Evolutionary conservation across 345 rosid species (phyloP), one percentile per base, ranked within the genome.

Genomic region (Dipteronia dyeriana): DNA sequence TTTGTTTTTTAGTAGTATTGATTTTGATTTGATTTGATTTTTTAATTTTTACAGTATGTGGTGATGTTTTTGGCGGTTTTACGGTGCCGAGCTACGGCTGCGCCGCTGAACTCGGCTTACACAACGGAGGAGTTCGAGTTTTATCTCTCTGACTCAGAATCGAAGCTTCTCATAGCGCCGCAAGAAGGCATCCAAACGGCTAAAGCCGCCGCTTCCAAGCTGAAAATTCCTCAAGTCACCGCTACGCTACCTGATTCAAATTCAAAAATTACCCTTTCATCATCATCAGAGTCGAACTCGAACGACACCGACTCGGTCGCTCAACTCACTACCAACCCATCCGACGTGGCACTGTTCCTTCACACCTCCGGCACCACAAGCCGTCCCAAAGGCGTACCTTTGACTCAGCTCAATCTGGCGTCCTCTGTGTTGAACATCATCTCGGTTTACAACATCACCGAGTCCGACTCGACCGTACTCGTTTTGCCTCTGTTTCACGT

Each of bases 321-420:
- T 11, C 75, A 79, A 59, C 66, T 83, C 71, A 82, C 66, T 9
- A 89, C 88, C 29, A 86, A 78, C 34, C 79, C 90, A 0, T 78
- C 87, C 11, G 94, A 91, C 77, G 86, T 77, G 47, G 86, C 94
- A 4, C 84, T 91, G 20, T 91, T 91, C 78, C 87, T 91, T 11
- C 95, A 91, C 80, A 91, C 95, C 23, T 91, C 95, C 12, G 95
- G 95, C 39, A 91, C 95, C 68, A 91, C 95, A 34, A 91, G 95
- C 83, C 88, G 95, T 19, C 95, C 95, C n/a, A 91, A 91, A 80
- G 95, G 92, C n/a, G 95, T 91, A 25, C 93, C 93, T 0, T 66
- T 91, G 81, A 89, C 91, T 20, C 95, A 91, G 85, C 80, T 83
- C 60, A 91, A 91, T 73, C 77, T 91, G 9, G 92, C 85, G 34